Percentiles rank a stretch among this genome's conserved stretches.
Conservation (phyloP, 2,329 filamentous ascomycete species). For the Rutstroemia sydowiana region DNA sequence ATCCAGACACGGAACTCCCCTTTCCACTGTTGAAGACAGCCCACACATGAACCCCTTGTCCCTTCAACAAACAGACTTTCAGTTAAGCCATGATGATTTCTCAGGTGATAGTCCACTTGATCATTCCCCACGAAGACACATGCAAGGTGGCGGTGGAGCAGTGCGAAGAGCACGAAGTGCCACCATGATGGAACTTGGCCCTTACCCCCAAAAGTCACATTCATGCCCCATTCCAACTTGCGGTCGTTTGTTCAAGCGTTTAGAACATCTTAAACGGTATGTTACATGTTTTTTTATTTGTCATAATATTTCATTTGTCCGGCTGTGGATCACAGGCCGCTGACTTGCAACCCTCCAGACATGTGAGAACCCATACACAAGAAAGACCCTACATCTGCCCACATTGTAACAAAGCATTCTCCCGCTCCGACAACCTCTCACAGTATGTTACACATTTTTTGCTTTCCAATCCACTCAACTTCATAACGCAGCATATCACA, state of each 20-base stretch:
- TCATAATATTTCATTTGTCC: slow-evolving; percentile 23
- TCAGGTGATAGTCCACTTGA: slow-evolving; percentile 50
- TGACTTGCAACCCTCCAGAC: slow-evolving; percentile 54
- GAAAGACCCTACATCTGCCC: slow-evolving; percentile 97
- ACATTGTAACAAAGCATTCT: slow-evolving; percentile 98
- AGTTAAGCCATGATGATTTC: slow-evolving; percentile 56
- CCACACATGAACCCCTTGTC: slow-evolving; percentile 64
- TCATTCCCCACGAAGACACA: slow-evolving; percentile 55
- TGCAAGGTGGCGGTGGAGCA: slow-evolving; percentile 66
- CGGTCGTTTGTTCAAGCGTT: slow-evolving; percentile 93
- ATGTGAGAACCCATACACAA: slow-evolving; percentile 98
- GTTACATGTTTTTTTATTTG: slow-evolving; percentile 39
- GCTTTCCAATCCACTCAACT: background rate
- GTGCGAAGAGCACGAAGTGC: slow-evolving; percentile 87
- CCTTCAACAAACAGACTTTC: slow-evolving; percentile 64
- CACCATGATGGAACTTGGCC: slow-evolving; percentile 92
- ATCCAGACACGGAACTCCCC: slow-evolving; percentile 85
- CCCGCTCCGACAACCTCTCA: slow-evolving; percentile 95
- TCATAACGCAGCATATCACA: slow-evolving; percentile 17
- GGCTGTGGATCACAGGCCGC: slow-evolving; percentile 36
- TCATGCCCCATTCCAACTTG: slow-evolving; percentile 99
- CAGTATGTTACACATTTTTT: slow-evolving; percentile 56
- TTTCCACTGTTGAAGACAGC: slow-evolving; percentile 77
- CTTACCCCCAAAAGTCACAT: slow-evolving; percentile 96
- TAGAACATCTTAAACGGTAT: slow-evolving; percentile 99